Evolutionary conservation across 768 basidiomycete genomes (phyloP).

Genomic region (Tulasnella sp.): DNA sequence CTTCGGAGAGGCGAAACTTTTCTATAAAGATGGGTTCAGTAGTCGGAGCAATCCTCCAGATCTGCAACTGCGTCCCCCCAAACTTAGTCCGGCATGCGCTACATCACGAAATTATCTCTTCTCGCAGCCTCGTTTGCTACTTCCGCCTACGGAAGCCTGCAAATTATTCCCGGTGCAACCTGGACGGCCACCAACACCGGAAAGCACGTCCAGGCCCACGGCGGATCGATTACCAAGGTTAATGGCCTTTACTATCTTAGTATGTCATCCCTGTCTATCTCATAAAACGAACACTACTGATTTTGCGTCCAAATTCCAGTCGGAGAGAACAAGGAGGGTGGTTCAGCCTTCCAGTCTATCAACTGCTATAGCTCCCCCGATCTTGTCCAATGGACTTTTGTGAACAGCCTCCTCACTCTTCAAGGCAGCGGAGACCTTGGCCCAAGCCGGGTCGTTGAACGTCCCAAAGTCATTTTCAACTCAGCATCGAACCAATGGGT

Average conservation of each 20-base stretch:
- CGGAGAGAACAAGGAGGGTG: constrained; percentile 6
- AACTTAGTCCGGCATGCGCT: background rate
- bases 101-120: background rate
- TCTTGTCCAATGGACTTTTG: constrained; percentile 26
- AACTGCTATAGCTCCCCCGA: constrained; percentile 23
- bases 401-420: constrained; percentile 17
- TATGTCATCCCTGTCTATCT: background rate
- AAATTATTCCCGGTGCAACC: constrained; percentile 27
- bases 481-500: constrained; percentile 7
- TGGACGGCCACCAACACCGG: constrained; percentile 26
- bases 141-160: constrained; percentile 14
- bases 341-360: constrained; percentile 21
- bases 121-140: background rate
- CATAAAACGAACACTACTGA: background rate
- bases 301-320: background rate
- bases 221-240: constrained; percentile 22
- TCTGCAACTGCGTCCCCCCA: background rate
- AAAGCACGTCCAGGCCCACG: constrained; percentile 26
- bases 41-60: background rate
- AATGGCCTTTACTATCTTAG: constrained; percentile 24
- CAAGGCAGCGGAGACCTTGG: constrained; percentile 25
- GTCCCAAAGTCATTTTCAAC: constrained; percentile 13
- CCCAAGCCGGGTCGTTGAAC: constrained; percentile 20
- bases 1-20: background rate
- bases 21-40: background rate